Conservation (phyloP, 257 asterid genomes). For the Solanum pinnatisectum region DNA sequence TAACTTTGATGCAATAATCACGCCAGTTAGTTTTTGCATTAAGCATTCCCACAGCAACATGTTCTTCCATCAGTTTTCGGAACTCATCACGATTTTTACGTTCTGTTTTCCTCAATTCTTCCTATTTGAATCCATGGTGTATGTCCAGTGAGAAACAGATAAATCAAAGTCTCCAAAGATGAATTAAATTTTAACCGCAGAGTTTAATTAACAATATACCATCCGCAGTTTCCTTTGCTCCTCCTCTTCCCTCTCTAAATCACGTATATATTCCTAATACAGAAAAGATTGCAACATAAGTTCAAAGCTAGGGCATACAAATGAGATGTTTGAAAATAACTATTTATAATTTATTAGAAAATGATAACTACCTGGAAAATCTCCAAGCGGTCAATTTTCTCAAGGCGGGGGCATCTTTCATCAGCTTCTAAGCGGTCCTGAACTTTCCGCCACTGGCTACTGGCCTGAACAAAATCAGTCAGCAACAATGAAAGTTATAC, state of each 20-base stretch:
- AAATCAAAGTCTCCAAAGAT: neutral
- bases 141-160: neutral
- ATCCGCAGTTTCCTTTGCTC: slow-evolving; percentile 65
- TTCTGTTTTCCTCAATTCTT: slow-evolving; percentile 71
- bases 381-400: slow-evolving; percentile 82
- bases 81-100: slow-evolving; percentile 96
- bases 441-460: slow-evolving; percentile 97
- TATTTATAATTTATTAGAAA: neutral
- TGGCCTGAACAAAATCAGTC: slow-evolving; percentile 43
- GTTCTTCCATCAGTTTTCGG: slow-evolving; percentile 93
- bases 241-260: slow-evolving; percentile 89
- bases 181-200: neutral
- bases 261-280: slow-evolving; percentile 80
- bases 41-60: slow-evolving; percentile 58
- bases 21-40: slow-evolving; percentile 78
- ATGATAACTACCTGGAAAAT: slow-evolving; percentile 65
- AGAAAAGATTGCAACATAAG: slow-evolving; percentile 12
- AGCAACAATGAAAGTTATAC: neutral
- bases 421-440: slow-evolving; percentile 87
- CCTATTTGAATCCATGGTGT: slow-evolving; percentile 33
- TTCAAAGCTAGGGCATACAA: neutral
- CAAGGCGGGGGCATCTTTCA: slow-evolving; percentile 88
- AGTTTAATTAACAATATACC: slow-evolving; percentile 30
- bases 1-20: slow-evolving; percentile 74
- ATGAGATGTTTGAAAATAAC: neutral